Conservation (phyloP, 1,139 yeast genomes). For the Geotrichum macrosporum region DNA sequence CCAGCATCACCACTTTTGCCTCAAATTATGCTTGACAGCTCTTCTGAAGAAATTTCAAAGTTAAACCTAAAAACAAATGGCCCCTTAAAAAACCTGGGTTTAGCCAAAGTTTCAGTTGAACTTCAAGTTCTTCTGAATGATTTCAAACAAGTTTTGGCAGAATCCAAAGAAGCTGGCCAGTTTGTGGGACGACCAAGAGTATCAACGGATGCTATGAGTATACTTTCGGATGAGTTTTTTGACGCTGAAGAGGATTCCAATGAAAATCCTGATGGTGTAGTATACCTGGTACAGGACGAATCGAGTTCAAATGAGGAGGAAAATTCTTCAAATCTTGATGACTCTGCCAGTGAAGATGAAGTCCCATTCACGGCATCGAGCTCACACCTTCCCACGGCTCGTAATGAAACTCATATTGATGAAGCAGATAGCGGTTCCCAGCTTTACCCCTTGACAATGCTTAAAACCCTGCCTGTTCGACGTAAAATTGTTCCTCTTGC, state of each 20-base stretch:
- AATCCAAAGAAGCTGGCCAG: neutral
- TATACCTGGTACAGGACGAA: slow-evolving; percentile 32
- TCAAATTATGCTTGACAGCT: neutral
- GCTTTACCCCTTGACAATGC: slow-evolving; percentile 61
- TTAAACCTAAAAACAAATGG: neutral
- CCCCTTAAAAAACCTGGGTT: too few species aligned
- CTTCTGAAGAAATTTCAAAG: slow-evolving; percentile 1
- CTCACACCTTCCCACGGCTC: slow-evolving; percentile 3
- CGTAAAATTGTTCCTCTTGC: slow-evolving; percentile 60
- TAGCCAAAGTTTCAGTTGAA: slow-evolving; percentile 2
- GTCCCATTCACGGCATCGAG: neutral
- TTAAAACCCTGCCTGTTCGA: slow-evolving; percentile 45
- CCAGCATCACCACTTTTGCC: slow-evolving; percentile 7
- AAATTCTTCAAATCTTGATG: too few species aligned
- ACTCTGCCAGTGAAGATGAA: slow-evolving; percentile 10
- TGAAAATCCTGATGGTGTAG: slow-evolving; percentile 33
- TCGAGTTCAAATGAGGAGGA: slow-evolving; percentile 26
- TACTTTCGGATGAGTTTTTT: slow-evolving; percentile 51
- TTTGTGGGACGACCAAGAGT: neutral
- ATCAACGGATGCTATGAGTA: slow-evolving; percentile 21
- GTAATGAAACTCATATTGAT: too few species aligned
- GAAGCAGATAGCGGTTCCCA: slow-evolving; percentile 24
- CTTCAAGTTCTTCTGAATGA: neutral
- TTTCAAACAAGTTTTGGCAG: neutral
- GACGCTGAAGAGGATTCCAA: slow-evolving; percentile 62